Evolutionary conservation across 805 yeast species (phyloP), one percentile per base, ranked within the genome.

Genomic region (Jamesozyma hellenica): DNA sequence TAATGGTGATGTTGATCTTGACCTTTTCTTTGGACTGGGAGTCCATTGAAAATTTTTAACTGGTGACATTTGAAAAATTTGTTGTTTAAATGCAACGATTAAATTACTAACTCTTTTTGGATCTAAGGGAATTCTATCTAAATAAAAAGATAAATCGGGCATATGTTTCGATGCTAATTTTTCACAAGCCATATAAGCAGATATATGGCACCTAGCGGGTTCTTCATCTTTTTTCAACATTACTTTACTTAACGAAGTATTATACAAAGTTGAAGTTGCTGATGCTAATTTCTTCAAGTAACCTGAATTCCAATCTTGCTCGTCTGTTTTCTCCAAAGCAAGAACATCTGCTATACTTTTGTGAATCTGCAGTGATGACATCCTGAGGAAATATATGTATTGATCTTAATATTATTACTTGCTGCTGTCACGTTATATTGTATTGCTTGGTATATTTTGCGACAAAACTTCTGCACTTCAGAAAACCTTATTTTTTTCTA

Each of bases 161-260:
- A 44, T 46, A 32, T 72, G 61, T 28, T 59, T 59, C 10, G 63
- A 59, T 11, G 62, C 61, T 32, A 72, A 67, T 44, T 67, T 66
- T 42, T 75, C 77, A 12, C 72, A 71, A 0, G 83, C 79, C 18
- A 80, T 53, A 45, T 63, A 74, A 4, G 86, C 82, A 55, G 86
- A 77, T 11, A 82, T 55, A 53, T 82, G 88, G 40, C 69, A 70
- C 39, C 90, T 63, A 1, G 85, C 86, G 2, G 72, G 63, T 46
- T 82, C 88, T 38, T 75, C 73, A 30, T 67, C 67, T 19, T 68
- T 67, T 12, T 74, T 68, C 17, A 81, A 55, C 43, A 72, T 71
- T 34, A 66, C 65, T 46, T 70, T 67, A 41, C 66, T 73, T n/a
- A 80, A 64, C 16, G 80, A 69, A 1, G 71, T 56, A 44, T 63